These are phyloP conservation scores for Cucurbita maxima DNA, from an alignment of 306 rosid genomes.

Conservation along the genomic window DNA sequence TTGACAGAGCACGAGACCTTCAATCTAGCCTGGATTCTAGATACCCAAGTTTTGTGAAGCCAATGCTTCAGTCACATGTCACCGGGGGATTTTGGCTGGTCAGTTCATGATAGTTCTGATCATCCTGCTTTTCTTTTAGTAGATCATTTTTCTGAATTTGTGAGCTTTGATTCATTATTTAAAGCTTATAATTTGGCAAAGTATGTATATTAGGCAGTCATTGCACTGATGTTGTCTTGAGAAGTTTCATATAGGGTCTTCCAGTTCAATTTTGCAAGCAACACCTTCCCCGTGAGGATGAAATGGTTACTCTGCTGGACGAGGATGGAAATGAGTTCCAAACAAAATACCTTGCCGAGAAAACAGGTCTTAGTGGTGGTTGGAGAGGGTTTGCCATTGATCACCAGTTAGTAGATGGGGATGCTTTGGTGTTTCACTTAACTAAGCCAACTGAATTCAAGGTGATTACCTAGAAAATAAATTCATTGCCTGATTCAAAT, in stretches of 20 bases:
- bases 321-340: constrained; percentile 26
- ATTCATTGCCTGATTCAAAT: background rate
- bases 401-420: constrained; percentile 52
- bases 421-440: constrained; percentile 49
- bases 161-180: background rate
- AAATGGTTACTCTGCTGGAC: constrained; percentile 23
- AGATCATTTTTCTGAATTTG: background rate
- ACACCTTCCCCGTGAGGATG: constrained; percentile 23
- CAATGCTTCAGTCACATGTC: constrained; percentile 45
- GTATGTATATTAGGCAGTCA: background rate
- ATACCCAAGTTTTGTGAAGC: constrained; percentile 25
- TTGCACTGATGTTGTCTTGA: background rate
- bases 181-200: background rate
- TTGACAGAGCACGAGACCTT: constrained; percentile 24
- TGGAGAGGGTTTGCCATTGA: constrained; percentile 48
- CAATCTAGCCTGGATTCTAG: constrained; percentile 21
- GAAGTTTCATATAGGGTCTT: constrained; percentile 22
- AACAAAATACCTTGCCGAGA: constrained; percentile 20
- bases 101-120: background rate
- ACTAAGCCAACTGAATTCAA: constrained; percentile 30
- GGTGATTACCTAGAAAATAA: constrained; percentile 13
- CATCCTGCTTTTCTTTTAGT: background rate
- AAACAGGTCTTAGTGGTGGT: constrained; percentile 41
- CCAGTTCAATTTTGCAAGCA: constrained; percentile 28
- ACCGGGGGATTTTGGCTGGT: constrained; percentile 54